Evolutionary conservation across 768 basidiomycete species (phyloP).

Genomic region (Lactifluus hygrophoroides): DNA sequence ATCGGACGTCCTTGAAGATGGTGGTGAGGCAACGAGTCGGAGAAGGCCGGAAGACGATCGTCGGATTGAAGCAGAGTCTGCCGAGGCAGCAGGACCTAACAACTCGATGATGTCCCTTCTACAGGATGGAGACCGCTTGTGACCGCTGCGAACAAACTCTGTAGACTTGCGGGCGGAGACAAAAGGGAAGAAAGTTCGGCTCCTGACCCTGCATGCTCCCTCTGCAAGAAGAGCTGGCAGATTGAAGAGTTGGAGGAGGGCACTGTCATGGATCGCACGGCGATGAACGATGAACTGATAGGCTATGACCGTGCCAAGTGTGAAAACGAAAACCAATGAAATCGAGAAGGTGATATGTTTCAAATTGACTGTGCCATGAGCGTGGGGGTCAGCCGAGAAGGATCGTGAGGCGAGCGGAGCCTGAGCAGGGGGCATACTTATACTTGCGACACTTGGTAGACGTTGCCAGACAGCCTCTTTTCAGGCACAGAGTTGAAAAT

Average conservation of each 20-base stretch:
- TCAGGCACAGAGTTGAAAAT: background rate
- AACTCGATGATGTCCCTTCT: background rate
- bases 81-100: background rate
- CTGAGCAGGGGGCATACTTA: conserved; percentile 10
- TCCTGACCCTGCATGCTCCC: background rate
- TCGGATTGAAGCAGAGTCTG: background rate
- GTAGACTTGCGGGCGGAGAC: conserved; percentile 1
- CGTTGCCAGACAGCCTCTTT: background rate
- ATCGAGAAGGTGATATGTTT: background rate
- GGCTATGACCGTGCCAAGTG: background rate
- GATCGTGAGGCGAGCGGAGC: background rate
- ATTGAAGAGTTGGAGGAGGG: background rate
- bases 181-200: background rate
- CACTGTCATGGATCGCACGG: background rate
- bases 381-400: background rate
- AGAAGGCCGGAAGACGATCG: background rate
- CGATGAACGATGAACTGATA: background rate
- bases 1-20: background rate
- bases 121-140: background rate
- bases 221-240: background rate
- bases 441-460: background rate
- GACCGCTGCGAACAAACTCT: background rate
- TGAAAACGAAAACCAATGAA: background rate
- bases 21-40: background rate
- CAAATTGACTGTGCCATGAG: background rate